A percentile compares a stretch with the other conserved stretches of the same genome.
Conservation (phyloP, 2,329 filamentous ascomycete species). For the Sclerotinia glacialis region DNA sequence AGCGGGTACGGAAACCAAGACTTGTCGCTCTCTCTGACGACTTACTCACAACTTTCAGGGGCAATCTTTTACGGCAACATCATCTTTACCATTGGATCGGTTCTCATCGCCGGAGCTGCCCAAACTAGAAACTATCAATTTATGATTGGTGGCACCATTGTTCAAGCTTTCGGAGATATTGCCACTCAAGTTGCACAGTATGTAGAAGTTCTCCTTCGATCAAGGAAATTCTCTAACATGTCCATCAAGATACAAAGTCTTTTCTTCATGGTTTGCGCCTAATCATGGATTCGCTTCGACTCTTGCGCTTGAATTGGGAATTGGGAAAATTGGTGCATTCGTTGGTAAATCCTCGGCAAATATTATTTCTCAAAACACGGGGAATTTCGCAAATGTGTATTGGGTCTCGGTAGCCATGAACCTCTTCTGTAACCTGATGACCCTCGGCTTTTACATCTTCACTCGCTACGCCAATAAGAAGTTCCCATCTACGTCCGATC, state of each 20-base stretch:
- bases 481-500: constrained; percentile 41
- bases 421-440: constrained; percentile 57
- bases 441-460: constrained; percentile 54
- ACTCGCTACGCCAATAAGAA: constrained; percentile 43
- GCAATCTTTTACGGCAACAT: constrained; percentile 59
- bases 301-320: constrained; percentile 56
- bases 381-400: constrained; percentile 60
- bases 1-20: constrained; percentile 43
- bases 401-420: constrained; percentile 64
- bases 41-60: neutral
- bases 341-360: constrained; percentile 60
- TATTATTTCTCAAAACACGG: constrained; percentile 45
- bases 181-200: constrained; percentile 59
- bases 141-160: constrained; percentile 56
- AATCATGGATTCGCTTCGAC: constrained; percentile 61
- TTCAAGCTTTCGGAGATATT: constrained; percentile 52
- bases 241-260: constrained; percentile 52
- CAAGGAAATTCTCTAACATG: neutral
- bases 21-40: neutral
- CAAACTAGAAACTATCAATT: constrained; percentile 56
- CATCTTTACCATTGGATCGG: constrained; percentile 56
- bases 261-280: constrained; percentile 62
- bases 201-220: neutral
- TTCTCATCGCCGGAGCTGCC: constrained; percentile 57
- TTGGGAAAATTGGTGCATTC: constrained; percentile 60